Conservation (phyloP, 305 asterid species). For the Solanum hybrid region DNA sequence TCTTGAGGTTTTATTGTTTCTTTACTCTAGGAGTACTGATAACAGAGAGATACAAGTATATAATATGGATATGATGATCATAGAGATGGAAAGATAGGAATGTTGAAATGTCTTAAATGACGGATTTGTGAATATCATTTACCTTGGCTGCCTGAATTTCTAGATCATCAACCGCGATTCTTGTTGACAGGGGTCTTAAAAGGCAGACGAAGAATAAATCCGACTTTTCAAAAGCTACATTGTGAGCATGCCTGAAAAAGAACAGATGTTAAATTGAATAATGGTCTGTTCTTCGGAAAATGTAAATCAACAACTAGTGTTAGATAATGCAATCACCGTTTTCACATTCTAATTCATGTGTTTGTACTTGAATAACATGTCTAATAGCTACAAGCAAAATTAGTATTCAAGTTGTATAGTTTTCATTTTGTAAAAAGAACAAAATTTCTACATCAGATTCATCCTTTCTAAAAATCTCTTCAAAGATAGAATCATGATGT, state of each 20-base stretch:
- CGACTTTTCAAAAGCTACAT: conserved; percentile 68
- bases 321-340: neutral
- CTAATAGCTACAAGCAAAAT: neutral
- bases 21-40: neutral
- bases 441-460: neutral
- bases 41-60: neutral
- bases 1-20: neutral
- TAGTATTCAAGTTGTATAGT: neutral
- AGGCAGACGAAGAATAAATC: conserved; percentile 75
- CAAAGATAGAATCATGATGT: neutral
- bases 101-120: neutral
- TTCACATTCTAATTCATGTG: neutral
- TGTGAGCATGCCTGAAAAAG: conserved; percentile 65
- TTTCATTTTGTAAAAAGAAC: neutral
- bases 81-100: neutral
- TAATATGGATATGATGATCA: neutral
- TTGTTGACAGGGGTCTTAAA: conserved; percentile 49
- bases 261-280: neutral
- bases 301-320: neutral
- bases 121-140: neutral
- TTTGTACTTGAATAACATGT: neutral
- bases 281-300: neutral
- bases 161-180: conserved; percentile 51
- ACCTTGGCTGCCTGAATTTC: conserved; percentile 88
- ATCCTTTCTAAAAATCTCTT: neutral